These are phyloP conservation scores for Thuja plicata DNA, from an alignment of 83 land plant species.

Conservation along the genomic window DNA sequence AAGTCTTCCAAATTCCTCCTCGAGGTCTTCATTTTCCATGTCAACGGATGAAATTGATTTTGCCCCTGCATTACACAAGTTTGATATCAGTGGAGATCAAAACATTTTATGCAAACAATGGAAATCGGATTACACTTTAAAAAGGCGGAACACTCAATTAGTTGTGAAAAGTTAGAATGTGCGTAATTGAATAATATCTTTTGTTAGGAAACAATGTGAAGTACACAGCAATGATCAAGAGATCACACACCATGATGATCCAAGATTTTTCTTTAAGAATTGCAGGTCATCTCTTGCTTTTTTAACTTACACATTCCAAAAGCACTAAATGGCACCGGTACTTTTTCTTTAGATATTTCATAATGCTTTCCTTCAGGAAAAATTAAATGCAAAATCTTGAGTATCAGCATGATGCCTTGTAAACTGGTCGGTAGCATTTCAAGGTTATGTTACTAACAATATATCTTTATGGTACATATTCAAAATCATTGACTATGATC, in stretches of 20 bases:
- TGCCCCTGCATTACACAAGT: constrained; percentile 30
- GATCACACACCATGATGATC: background rate
- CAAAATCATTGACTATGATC: background rate
- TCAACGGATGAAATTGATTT: constrained; percentile 20
- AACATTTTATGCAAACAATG: background rate
- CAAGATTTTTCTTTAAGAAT: background rate
- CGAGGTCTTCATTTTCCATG: constrained; percentile 58
- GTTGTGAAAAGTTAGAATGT: background rate
- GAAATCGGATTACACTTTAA: background rate
- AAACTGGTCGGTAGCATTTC: background rate
- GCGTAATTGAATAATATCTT: background rate
- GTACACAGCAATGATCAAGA: background rate
- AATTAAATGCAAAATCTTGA: background rate
- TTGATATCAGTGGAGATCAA: background rate
- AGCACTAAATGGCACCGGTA: background rate
- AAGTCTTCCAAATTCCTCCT: constrained; percentile 57
- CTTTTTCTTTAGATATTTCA: background rate
- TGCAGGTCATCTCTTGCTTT: too few relatives aligned
- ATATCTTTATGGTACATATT: background rate
- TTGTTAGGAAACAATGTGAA: background rate
- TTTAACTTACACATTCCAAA: too few relatives aligned
- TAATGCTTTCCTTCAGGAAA: background rate
- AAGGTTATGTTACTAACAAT: too few relatives aligned
- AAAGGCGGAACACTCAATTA: background rate
- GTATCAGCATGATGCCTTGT: background rate